phyloP scores from a whole-genome alignment of 108 stramenopile species.

The Pseudonitzschia pungens region DNA sequence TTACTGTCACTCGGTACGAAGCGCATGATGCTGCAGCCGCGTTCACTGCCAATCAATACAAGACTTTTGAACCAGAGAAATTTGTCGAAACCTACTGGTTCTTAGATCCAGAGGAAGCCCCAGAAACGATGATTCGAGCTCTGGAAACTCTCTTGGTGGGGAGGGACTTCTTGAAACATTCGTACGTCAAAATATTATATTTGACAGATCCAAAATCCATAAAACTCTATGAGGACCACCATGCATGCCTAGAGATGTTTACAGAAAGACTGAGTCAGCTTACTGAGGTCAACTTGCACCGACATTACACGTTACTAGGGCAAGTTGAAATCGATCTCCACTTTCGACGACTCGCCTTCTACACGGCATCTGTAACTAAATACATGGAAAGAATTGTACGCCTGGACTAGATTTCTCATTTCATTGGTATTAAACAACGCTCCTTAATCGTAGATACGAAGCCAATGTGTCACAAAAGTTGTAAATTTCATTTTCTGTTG shows the following conservation, averaged over 20 bases:
- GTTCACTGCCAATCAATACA: conserved; percentile 16
- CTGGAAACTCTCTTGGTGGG: conserved; percentile 22
- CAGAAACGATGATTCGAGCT: conserved; percentile 9
- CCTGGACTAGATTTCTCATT: not conserved
- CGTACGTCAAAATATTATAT: conserved; percentile 26
- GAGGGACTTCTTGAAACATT: conserved; percentile 32
- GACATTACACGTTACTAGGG: conserved; percentile 21
- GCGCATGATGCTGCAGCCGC: conserved; percentile 23
- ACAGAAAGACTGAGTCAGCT: conserved; percentile 37
- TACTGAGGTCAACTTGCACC: conserved; percentile 30
- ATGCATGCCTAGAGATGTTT: conserved; percentile 36
- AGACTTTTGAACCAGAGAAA: conserved; percentile 12
- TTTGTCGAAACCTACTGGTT: conserved; percentile 12
- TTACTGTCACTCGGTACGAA: conserved; percentile 25
- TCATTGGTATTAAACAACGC: not conserved
- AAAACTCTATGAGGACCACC: conserved; percentile 25
- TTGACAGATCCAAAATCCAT: conserved; percentile 1
- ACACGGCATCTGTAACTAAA: conserved; percentile 16
- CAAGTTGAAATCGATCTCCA: conserved; percentile 14
- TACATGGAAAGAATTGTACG: conserved; percentile 24
- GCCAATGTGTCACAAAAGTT: conserved; percentile 32
- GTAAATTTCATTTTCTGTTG: conserved; percentile 50
- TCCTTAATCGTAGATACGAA: not conserved
- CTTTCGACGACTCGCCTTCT: conserved; percentile 24
- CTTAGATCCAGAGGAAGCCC: not conserved